phyloP scores from a whole-genome alignment of 2,329 filamentous ascomycete species.

The Paecilomyces niveus region DNA sequence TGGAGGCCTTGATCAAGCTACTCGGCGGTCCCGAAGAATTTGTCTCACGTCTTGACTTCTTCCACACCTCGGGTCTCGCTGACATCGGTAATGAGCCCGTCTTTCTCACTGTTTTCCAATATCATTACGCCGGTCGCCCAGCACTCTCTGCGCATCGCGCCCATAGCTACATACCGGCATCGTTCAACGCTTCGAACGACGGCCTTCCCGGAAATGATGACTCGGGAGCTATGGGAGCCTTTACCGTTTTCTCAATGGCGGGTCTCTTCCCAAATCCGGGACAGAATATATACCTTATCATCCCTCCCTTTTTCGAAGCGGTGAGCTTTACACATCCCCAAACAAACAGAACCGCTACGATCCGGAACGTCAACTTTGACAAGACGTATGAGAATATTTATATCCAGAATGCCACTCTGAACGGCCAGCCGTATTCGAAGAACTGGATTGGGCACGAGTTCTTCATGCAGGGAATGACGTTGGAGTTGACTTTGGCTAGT shows the following conservation, averaged over 20 bases:
- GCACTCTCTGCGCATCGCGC: slow-evolving; percentile 42
- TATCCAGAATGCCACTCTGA: slow-evolving; percentile 57
- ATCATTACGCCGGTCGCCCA: slow-evolving; percentile 60
- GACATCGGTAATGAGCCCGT: slow-evolving; percentile 59
- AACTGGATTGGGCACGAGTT: slow-evolving; percentile 64
- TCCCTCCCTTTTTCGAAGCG: slow-evolving; percentile 55
- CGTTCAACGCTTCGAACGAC: slow-evolving; percentile 49
- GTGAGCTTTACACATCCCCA: slow-evolving; percentile 51
- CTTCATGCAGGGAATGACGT: slow-evolving; percentile 55
- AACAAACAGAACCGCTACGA: slow-evolving; percentile 53
- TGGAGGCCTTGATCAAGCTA: slow-evolving; percentile 47
- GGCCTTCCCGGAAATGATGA: slow-evolving; percentile 65
- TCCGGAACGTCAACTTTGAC: slow-evolving; percentile 56
- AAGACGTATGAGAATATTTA: slow-evolving; percentile 50
- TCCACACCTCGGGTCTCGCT: slow-evolving; percentile 55
- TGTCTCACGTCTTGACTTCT: slow-evolving; percentile 53
- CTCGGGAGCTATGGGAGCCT: slow-evolving; percentile 61
- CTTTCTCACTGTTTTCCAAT: slow-evolving; percentile 59
- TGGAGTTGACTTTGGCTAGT: slow-evolving; percentile 56
- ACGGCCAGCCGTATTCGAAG: slow-evolving; percentile 53
- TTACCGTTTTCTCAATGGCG: slow-evolving; percentile 59
- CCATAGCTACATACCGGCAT: slow-evolving; percentile 57
- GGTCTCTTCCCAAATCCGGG: slow-evolving; percentile 62
- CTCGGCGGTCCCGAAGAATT: slow-evolving; percentile 55
- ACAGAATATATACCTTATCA: slow-evolving; percentile 62